Evolutionary conservation across 2,329 filamentous ascomycete species (phyloP).

Genomic region (Pseudogymnoascus sp.): DNA sequence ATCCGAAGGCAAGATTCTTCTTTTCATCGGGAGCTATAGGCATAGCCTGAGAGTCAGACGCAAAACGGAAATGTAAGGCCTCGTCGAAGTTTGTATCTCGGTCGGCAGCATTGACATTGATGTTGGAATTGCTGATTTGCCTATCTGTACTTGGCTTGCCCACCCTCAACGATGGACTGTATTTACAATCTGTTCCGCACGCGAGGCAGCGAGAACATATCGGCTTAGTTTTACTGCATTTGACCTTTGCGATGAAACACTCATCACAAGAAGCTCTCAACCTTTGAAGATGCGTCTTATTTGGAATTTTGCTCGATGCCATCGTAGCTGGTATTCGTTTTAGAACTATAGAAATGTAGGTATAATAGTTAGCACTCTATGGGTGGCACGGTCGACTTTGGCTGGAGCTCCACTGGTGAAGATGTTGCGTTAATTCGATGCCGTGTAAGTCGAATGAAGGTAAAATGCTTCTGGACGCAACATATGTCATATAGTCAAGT

Average conservation of each 20-base stretch:
- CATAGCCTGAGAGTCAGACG: slow-evolving; percentile 3
- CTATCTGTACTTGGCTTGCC: slow-evolving; percentile 39
- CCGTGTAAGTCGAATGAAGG: neutral
- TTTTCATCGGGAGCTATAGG: slow-evolving; percentile 4
- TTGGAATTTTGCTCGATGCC: slow-evolving; percentile 11
- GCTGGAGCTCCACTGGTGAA: neutral
- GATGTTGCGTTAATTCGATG: neutral
- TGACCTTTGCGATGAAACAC: slow-evolving; percentile 49
- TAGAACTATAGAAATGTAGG: neutral
- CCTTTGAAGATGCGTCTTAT: slow-evolving; percentile 33
- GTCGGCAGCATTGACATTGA: slow-evolving; percentile 9
- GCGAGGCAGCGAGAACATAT: slow-evolving; percentile 44
- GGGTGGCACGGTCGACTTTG: neutral
- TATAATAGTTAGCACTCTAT: neutral
- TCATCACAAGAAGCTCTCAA: slow-evolving; percentile 45
- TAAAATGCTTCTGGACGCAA: neutral
- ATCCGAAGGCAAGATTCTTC: neutral
- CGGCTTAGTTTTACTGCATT: slow-evolving; percentile 46
- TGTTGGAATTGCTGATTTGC: slow-evolving; percentile 15
- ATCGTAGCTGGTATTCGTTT: slow-evolving; percentile 10
- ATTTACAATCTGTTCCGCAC: slow-evolving; percentile 42
- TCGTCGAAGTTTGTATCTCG: slow-evolving; percentile 1
- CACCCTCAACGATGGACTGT: slow-evolving; percentile 44
- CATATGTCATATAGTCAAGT: neutral
- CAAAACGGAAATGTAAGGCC: neutral